Base-by-base conservation (phyloP, 441 rosid species). In the Erodium trifolium region DNA sequence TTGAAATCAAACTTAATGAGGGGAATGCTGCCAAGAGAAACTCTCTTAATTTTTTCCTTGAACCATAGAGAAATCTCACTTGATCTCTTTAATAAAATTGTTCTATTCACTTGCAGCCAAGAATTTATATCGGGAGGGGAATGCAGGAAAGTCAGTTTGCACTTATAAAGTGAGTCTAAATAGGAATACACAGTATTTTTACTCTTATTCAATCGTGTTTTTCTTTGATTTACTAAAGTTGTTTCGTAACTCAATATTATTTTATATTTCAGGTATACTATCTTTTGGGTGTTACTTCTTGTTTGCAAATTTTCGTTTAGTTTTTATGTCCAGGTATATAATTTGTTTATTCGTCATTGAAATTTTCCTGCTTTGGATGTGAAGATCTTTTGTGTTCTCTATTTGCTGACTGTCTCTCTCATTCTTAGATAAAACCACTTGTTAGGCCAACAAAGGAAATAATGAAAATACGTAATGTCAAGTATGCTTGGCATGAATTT, bases 71-170 rank as follows among this genome's bases (percentile, higher is more conserved):
- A 37, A 37, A 37, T 37, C 41, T 37, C 41, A 37, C 8, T 37
- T 37, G 8, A 2, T 37, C 41, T 82, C 43, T 31, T 31, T 31
- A 79, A 62, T 68, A 67, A 45, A 17, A 65, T 41, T 27, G 71
- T 71, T 67, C 68, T 49, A 41, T 41, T 59, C 70, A 10, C 71
- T 70, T 80, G 81, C 95, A 95, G 98, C 99, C 96, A 72, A 89
- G 99, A 82, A 84, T 92, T 70, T 95, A 92, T 68, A 78, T 95
- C 37, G 99, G 98, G 65, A 88, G 98, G 79, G 99, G 99, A 74
- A 92, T 95, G 98, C 99, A 95, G 78, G 99, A 95, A 82, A 95
- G 98, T 76, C 99, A 95, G 76, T 83, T 92, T 82, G 74, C 95
- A 68, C 93, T 95, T 63, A 68, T 95, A 68, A 95, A 90, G 99